Base-by-base conservation (phyloP, 805 yeast genomes). In the Alloascoidea africana region DNA sequence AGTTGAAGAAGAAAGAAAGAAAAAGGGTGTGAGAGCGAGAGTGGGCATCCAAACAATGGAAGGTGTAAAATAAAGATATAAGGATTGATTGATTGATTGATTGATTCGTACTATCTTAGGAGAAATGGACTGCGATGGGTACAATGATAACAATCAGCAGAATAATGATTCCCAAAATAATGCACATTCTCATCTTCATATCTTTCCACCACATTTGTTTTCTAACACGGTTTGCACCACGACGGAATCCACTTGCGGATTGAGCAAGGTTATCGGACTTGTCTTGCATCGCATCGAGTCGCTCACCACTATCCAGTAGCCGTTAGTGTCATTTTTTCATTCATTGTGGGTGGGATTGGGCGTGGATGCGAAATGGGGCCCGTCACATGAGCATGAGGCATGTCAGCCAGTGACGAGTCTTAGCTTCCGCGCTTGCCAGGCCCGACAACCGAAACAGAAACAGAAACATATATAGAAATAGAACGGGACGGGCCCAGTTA, bases 131-230 rank as follows among this genome's bases (percentile, higher is more conserved):
- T 23, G 83, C 96, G 44, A 91, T 76, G 18, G 97, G 97, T 32
- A 89, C 96, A 46, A 87, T 82, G 45, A 79, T 74, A 40, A 89
- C 94, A 39, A 89, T 81, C 41, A 89, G 61, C 47, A 89, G 61
- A 38, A 87, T 74, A 52, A 89, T 75, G 38, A 91, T 62, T 17
- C 78, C 76, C 18, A 79, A 81, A 36, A 79, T 74, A 42, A 87
- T 78, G 60, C 97, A 89, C 66, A 87, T 64, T 59, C 94, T 79
- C 89, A 91, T 81, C 66, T 91, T 91, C 73, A 91, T 70, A 58
- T 89, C 95, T 60, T 91, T 89, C 82, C 94, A 83, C 97, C 97
- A 89, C 96, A 89, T 89, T 55, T 87, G 94, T 60, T 87, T 89
- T 62, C 98, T 82, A 36, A 89, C 96, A 50, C 94, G 77, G 63